Evolutionary conservation across 1,284 basidiomycete genomes (phyloP).

Genomic region (Chalciporus sp.): DNA sequence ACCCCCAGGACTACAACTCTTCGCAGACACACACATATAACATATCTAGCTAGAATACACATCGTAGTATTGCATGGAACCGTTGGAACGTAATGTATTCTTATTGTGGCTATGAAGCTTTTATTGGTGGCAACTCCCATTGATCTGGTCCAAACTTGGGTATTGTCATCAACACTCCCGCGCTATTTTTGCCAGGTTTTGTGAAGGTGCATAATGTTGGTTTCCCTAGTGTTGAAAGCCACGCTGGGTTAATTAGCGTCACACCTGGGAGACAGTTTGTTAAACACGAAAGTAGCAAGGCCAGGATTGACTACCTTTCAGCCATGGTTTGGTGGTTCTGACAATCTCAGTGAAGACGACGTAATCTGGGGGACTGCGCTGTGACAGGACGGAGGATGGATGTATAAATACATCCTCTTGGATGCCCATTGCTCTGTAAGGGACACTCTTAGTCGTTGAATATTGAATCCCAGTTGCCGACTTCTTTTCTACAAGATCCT

Average conservation of each 20-base stretch:
- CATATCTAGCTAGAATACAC: constrained; percentile 11
- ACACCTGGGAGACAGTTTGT: constrained; percentile 52
- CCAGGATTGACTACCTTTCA: constrained; percentile 64
- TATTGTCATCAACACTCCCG: constrained; percentile 67
- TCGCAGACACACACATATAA: neutral
- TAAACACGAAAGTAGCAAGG: neutral
- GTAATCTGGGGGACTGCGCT: constrained; percentile 80
- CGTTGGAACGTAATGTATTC: constrained; percentile 21
- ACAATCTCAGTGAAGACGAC: constrained; percentile 85
- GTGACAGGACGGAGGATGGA: constrained; percentile 81
- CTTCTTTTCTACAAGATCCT: constrained; percentile 73
- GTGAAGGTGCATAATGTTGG: constrained; percentile 85
- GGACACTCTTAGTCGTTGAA: constrained; percentile 76
- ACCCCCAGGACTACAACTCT: neutral
- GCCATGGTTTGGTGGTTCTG: constrained; percentile 72
- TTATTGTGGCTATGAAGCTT: constrained; percentile 37
- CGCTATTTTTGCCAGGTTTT: constrained; percentile 76
- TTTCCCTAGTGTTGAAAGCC: constrained; percentile 84
- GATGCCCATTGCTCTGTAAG: constrained; percentile 86
- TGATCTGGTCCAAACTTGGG: constrained; percentile 83
- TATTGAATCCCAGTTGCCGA: constrained; percentile 66
- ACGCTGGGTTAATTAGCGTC: constrained; percentile 87
- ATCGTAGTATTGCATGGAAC: constrained; percentile 7
- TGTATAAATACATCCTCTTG: constrained; percentile 92
- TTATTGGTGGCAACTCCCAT: constrained; percentile 84